Percentiles rank a stretch among this genome's conserved stretches.
Conservation (phyloP, 306 rosid species). For the Castanea mollissima region DNA sequence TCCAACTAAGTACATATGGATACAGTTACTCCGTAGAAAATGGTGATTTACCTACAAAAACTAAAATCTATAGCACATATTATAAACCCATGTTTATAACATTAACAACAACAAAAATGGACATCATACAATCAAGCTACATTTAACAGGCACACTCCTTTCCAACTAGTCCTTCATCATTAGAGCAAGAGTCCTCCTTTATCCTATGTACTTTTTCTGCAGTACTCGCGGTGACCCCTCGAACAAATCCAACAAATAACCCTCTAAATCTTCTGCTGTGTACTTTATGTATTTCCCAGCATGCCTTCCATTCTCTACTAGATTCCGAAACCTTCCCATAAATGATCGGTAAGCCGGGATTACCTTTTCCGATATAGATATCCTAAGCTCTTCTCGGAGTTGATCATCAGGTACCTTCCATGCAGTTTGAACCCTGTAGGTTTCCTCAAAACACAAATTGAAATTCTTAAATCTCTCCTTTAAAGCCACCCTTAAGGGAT, state of each 20-base stretch:
- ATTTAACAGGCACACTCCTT: conserved; percentile 31
- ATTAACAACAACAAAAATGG: conserved; percentile 47
- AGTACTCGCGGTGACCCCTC: conserved; percentile 74
- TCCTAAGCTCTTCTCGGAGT: too few species aligned
- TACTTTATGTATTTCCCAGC: conserved; percentile 83
- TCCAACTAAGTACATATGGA: not conserved
- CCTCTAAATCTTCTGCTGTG: conserved; percentile 77
- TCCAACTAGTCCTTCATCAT: conserved; percentile 37
- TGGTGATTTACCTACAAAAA: conserved; percentile 19
- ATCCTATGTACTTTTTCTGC: conserved; percentile 70
- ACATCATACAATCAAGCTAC: conserved; percentile 48
- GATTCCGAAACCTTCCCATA: conserved; percentile 75
- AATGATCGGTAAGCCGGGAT: conserved; percentile 91
- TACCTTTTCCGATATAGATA: not conserved
- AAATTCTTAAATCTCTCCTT: conserved; percentile 66
- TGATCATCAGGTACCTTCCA: too few species aligned
- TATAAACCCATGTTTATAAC: conserved; percentile 47
- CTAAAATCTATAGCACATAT: conserved; percentile 30
- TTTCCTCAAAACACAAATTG: too few species aligned
- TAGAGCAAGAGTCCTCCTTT: conserved; percentile 37
- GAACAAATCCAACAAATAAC: conserved; percentile 68
- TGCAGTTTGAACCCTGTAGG: too few species aligned
- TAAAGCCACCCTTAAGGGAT: conserved; percentile 75
- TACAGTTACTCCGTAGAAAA: conserved; percentile 11
- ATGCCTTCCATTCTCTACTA: conserved; percentile 77